Base-by-base conservation (phyloP, 2,329 filamentous ascomycete species). In the Cladosporium halotolerans region DNA sequence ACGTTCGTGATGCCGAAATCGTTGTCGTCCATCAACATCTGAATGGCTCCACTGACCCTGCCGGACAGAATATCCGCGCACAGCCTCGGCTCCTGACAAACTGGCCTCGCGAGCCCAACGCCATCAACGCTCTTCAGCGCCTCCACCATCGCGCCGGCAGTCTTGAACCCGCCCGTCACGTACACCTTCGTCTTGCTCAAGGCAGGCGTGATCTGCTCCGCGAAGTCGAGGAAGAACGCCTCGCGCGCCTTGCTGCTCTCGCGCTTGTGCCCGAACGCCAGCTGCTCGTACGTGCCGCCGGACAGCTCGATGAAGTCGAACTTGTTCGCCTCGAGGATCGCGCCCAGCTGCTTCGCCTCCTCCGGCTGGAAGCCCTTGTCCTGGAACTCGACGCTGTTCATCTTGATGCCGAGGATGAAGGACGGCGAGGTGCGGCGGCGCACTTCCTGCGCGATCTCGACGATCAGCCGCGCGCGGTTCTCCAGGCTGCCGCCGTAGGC, bases 301-400 rank as follows among this genome's bases (percentile, higher is more conserved):
- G 72, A 77, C 0, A 84, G 71, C 67, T 84, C 81, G 10, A 83
- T 79, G 58, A 81, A 79, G 64, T 81, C 74, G 48, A 81, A 79
- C 7, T 64, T 66, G 55, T 76, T 73, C 45, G 70, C 62, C 62
- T 82, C 77, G 1, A 81, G 68, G 18, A 73, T 63, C 41, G 70
- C 64, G 65, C 75, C 77, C 33, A 82, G 67, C 31, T 72, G 62
- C 31, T 68, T 70, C 2, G 76, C 76, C 56, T 82, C 80, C 8
- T 77, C 73, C 1, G 76, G 69, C 43, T 70, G 68, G 65, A 80
- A 76, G 0, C 78, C 78, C 23, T 74, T 72, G 13, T 73, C 73
- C 58, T 79, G 76, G 66, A 79, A 79, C 61, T 80, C 77, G 44
- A 79, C 76, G n/a, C 69, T 73, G 70, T 82, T 82, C 58, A 83